Conservation (phyloP, 1,284 basidiomycete genomes). For the Cutaneotrichosporon dermatis region DNA sequence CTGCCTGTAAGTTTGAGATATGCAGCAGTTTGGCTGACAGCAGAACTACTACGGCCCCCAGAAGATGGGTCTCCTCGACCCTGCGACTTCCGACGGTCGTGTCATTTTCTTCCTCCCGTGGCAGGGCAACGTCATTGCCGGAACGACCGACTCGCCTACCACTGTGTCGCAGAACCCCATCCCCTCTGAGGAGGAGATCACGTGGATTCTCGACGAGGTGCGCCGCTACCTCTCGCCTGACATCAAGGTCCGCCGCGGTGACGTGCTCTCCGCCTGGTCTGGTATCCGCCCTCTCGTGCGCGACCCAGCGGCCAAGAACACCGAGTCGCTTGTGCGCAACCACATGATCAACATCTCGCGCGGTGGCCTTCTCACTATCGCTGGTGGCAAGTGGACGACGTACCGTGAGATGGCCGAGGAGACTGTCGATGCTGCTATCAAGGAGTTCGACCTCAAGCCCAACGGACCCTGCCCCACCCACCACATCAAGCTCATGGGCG, state of each 20-base stretch:
- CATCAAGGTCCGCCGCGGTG: constrained; percentile 90
- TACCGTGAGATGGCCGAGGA: constrained; percentile 96
- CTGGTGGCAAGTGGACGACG: constrained; percentile 98
- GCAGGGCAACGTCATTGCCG: constrained; percentile 96
- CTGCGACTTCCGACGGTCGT: constrained; percentile 89
- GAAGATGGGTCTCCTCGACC: constrained; percentile 93
- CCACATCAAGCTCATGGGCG: constrained; percentile 78
- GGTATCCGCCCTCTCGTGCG: constrained; percentile 85
- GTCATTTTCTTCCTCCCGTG: constrained; percentile 99
- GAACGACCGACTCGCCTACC: constrained; percentile 87
- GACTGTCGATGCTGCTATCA: constrained; percentile 82
- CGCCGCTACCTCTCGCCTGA: constrained; percentile 82
- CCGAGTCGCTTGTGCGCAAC: constrained; percentile 85
- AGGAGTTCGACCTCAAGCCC: constrained; percentile 63
- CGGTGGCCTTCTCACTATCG: constrained; percentile 85
- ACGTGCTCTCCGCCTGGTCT: constrained; percentile 93
- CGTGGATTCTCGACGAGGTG: constrained; percentile 88
- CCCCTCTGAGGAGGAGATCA: constrained; percentile 89
- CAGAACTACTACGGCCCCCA: constrained; percentile 89
- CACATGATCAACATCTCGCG: constrained; percentile 86
- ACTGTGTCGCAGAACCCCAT: constrained; percentile 72
- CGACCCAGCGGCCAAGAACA: constrained; percentile 74
- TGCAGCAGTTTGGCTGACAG: not conserved
- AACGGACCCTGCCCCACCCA: constrained; percentile 73
- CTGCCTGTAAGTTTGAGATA: constrained; percentile 56